A percentile compares a stretch with the other conserved stretches of the same genome.
Evolutionary conservation across 164 flowering plant genomes (phyloP).

Genomic region (grape (Vitis vinifera)): DNA sequence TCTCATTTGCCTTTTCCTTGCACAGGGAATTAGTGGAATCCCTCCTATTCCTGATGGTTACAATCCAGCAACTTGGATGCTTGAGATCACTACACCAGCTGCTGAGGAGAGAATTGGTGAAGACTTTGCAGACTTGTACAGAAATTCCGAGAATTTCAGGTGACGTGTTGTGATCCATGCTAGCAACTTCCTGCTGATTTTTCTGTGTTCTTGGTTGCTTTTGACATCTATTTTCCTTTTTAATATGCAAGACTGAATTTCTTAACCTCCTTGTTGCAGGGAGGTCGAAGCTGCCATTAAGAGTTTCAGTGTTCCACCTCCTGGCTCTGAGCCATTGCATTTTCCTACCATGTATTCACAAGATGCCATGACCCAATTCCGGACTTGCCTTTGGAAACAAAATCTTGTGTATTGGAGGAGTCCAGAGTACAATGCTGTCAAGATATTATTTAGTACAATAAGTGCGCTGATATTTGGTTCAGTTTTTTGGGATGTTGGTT

Average conservation of each 20-base stretch:
- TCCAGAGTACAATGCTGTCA: conserved; percentile 76
- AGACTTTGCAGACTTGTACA: conserved; percentile 69
- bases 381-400: conserved; percentile 76
- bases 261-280: conserved; percentile 29
- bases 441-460: conserved; percentile 56
- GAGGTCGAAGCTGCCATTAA: conserved; percentile 67
- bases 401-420: conserved; percentile 90
- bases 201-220: background rate
- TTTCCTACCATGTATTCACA: conserved; percentile 60
- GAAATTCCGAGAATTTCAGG: conserved; percentile 68
- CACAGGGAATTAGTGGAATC: conserved; percentile 58
- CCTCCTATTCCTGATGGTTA: conserved; percentile 65
- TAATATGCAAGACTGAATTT: background rate
- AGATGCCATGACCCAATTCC: conserved; percentile 46
- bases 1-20: background rate
- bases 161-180: conserved; percentile 12
- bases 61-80: conserved; percentile 99
- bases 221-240: background rate
- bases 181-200: background rate
- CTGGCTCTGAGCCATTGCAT: conserved; percentile 62
- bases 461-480: conserved; percentile 71
- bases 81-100: conserved; percentile 77
- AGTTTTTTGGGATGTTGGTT: conserved; percentile 80
- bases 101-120: conserved; percentile 57
- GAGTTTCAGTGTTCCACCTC: conserved; percentile 53